These are phyloP conservation scores for Dalechampia spathulata DNA, from an alignment of 441 rosid genomes.

Conservation along the genomic window DNA sequence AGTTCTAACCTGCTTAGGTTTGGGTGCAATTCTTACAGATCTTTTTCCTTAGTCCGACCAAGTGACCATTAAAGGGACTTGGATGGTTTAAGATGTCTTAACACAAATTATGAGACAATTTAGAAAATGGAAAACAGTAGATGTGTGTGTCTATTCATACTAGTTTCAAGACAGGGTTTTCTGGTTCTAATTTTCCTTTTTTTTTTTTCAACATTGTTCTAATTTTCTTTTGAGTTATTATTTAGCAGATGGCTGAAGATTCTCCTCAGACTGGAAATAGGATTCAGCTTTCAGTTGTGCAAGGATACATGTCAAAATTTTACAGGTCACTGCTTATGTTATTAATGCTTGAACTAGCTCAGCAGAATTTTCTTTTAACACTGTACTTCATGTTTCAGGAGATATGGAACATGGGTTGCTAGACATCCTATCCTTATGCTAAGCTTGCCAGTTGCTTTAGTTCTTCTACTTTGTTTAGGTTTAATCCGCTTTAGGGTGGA, in stretches of 20 bases:
- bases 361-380: constrained; percentile 15
- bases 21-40: neutral
- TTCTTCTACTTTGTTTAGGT: constrained; percentile 90
- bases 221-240: constrained; percentile 4
- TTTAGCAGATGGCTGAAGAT: constrained; percentile 56
- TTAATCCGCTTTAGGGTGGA: constrained; percentile 88
- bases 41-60: constrained; percentile 3
- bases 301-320: constrained; percentile 82
- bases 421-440: constrained; percentile 72
- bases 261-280: constrained; percentile 58
- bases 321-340: constrained; percentile 52
- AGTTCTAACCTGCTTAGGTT: neutral
- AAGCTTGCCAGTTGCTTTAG: constrained; percentile 52
- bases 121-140: neutral
- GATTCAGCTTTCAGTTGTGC: constrained; percentile 76
- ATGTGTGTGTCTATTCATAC: neutral
- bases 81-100: neutral
- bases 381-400: constrained; percentile 44
- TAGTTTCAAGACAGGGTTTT: neutral
- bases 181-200: neutral
- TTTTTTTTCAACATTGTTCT: neutral
- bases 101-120: neutral
- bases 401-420: constrained; percentile 93
- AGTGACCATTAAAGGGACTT: neutral
- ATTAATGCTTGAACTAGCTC: constrained; percentile 18